phyloP scores from a whole-genome alignment of 345 rosid species.

The Syzygium aqueum region DNA sequence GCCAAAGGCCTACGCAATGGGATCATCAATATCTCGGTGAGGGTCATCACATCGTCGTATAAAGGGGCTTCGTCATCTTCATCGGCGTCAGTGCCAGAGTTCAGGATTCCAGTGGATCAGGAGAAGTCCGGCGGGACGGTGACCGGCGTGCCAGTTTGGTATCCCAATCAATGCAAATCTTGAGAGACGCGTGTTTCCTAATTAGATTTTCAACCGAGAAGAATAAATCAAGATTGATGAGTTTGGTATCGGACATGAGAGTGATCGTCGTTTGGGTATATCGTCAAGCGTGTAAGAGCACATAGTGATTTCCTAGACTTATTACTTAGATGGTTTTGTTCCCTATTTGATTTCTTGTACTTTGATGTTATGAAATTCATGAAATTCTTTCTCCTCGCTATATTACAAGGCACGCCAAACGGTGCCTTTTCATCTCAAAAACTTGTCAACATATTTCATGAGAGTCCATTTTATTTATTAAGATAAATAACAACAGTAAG shows the following conservation, averaged over 20 bases:
- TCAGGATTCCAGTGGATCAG: background rate
- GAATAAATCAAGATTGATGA: background rate
- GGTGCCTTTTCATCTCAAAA: background rate
- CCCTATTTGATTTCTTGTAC: too few relatives aligned
- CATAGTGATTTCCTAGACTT: too few relatives aligned
- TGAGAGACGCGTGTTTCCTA: background rate
- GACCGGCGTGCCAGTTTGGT: constrained; percentile 5
- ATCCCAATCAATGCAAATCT: background rate
- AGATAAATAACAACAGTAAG: background rate
- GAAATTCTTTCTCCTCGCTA: background rate
- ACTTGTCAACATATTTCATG: background rate
- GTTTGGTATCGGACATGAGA: background rate
- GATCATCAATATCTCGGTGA: constrained; percentile 1
- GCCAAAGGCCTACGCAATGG: background rate
- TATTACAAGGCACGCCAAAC: background rate
- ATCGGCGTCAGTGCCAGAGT: background rate
- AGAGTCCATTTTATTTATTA: background rate
- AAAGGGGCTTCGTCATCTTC: background rate
- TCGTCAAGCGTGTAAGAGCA: too few relatives aligned
- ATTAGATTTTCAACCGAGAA: background rate
- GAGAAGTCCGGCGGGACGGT: background rate
- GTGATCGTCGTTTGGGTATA: too few relatives aligned
- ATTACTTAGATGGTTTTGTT: too few relatives aligned
- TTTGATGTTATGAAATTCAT: background rate
- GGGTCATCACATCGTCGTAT: background rate